Evolutionary conservation across 805 yeast species (phyloP).

Genomic region (Tetrapisispora iriomotensis): DNA sequence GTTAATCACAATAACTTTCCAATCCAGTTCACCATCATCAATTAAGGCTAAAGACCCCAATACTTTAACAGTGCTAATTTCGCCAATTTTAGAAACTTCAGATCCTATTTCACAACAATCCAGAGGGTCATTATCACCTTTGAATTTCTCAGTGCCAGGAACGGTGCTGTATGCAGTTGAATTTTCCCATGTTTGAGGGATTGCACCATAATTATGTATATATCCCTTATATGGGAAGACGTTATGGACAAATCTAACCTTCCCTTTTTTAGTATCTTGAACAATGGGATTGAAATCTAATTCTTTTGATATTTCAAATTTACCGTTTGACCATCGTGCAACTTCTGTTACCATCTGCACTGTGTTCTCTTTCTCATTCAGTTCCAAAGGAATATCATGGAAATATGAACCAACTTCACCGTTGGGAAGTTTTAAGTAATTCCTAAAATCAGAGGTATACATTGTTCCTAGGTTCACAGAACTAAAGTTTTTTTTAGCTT

Average conservation of each 20-base stretch:
- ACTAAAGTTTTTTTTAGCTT: constrained; percentile 7
- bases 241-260: constrained; percentile 66
- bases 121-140: constrained; percentile 91
- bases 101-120: constrained; percentile 89
- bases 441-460: constrained; percentile 32
- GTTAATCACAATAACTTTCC: constrained; percentile 77
- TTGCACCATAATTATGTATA: constrained; percentile 80
- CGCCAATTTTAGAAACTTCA: constrained; percentile 48
- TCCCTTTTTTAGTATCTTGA: constrained; percentile 70
- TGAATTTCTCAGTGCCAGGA: constrained; percentile 35
- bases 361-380: constrained; percentile 34
- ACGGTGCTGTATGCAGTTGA: constrained; percentile 38
- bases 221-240: constrained; percentile 78
- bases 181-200: constrained; percentile 96
- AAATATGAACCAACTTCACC: constrained; percentile 51
- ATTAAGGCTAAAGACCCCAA: constrained; percentile 70
- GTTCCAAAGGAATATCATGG: constrained; percentile 59
- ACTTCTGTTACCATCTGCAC: constrained; percentile 67
- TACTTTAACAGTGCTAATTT: constrained; percentile 54
- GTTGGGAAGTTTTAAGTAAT: constrained; percentile 34
- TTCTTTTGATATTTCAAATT: constrained; percentile 62
- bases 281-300: constrained; percentile 61
- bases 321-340: constrained; percentile 76
- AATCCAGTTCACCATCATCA: constrained; percentile 94
- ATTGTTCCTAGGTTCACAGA: constrained; percentile 30